A percentile compares a stretch with the other conserved stretches of the same genome.
These are phyloP conservation scores for Fusarium lyarnte DNA, from an alignment of 2,329 filamentous ascomycete species.

Conservation along the genomic window DNA sequence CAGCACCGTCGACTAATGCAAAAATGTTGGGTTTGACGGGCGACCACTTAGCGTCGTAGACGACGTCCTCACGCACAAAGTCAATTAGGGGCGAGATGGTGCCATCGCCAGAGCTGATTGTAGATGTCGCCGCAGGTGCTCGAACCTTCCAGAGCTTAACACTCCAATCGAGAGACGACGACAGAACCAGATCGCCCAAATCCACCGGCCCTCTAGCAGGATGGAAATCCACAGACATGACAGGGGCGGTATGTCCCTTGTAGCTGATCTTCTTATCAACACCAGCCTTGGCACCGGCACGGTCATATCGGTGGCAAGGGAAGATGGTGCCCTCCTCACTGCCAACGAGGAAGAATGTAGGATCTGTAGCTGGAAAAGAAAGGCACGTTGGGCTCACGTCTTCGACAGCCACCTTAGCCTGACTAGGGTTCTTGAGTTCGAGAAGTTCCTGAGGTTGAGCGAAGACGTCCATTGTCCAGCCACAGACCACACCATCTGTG, in stretches of 20 bases:
- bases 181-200: slow-evolving; percentile 91
- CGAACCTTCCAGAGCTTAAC: slow-evolving; percentile 97
- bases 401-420: slow-evolving; percentile 80
- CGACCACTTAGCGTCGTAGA: slow-evolving; percentile 96
- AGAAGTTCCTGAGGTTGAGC: slow-evolving; percentile 95
- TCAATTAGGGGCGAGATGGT: slow-evolving; percentile 81
- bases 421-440: slow-evolving; percentile 84
- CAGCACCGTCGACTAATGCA: slow-evolving; percentile 91
- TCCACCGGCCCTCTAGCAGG: slow-evolving; percentile 92
- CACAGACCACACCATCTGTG: slow-evolving; percentile 95
- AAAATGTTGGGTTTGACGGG: slow-evolving; percentile 95
- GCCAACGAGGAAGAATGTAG: slow-evolving; percentile 96
- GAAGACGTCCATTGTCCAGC: slow-evolving; percentile 98
- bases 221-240: slow-evolving; percentile 97
- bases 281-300: slow-evolving; percentile 94
- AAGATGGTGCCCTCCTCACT: slow-evolving; percentile 97
- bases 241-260: slow-evolving; percentile 88
- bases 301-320: slow-evolving; percentile 96
- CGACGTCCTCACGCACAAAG: slow-evolving; percentile 92
- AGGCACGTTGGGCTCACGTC: slow-evolving; percentile 95
- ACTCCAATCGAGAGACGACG: slow-evolving; percentile 94
- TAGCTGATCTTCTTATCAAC: slow-evolving; percentile 91
- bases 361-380: slow-evolving; percentile 93
- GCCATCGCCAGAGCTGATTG: slow-evolving; percentile 62
- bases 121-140: slow-evolving; percentile 77